Percentiles rank a stretch among this genome's conserved stretches.
Conservation (phyloP, 225 moss, liverwort and hornwort species). For the Lunularia cruciata region DNA sequence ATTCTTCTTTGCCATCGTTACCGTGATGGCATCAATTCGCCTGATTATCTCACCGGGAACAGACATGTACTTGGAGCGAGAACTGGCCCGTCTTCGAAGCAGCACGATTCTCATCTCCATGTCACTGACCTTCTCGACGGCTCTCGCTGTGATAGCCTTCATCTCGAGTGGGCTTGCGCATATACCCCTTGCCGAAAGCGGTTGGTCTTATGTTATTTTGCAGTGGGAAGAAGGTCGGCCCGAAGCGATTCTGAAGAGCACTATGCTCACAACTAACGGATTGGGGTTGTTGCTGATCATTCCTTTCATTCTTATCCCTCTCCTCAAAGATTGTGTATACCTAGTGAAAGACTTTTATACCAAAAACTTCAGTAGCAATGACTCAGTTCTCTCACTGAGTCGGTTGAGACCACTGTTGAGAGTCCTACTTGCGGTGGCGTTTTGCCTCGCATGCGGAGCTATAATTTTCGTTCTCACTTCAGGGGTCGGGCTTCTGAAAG, state of each 20-base stretch:
- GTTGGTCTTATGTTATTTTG: slow-evolving; percentile 1
- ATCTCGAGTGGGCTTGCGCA: slow-evolving; percentile 1
- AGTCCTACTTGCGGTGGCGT: neutral
- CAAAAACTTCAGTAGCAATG: too few relatives aligned
- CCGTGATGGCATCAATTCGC: slow-evolving; percentile 13
- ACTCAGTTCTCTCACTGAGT: too few relatives aligned
- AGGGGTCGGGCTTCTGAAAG: slow-evolving; percentile 14
- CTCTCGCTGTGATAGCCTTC: neutral
- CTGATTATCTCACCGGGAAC: neutral
- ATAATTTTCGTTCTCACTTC: neutral
- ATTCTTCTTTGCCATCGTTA: slow-evolving; percentile 11
- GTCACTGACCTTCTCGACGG: neutral
- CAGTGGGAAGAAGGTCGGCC: neutral
- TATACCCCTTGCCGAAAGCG: slow-evolving; percentile 6
- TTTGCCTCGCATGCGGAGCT: neutral
- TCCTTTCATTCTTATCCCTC: slow-evolving; percentile 7
- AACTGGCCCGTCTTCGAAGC: neutral
- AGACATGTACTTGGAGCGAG: neutral
- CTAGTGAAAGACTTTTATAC: too few relatives aligned
- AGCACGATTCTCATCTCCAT: slow-evolving; percentile 1
- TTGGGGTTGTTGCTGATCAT: slow-evolving; percentile 2
- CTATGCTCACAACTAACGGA: neutral
- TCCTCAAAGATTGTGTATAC: neutral
- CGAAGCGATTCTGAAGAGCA: neutral
- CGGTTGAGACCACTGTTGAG: neutral